Base-by-base conservation (phyloP, 164 flowering plant genomes). In the Dillenia suffruticosa region DNA sequence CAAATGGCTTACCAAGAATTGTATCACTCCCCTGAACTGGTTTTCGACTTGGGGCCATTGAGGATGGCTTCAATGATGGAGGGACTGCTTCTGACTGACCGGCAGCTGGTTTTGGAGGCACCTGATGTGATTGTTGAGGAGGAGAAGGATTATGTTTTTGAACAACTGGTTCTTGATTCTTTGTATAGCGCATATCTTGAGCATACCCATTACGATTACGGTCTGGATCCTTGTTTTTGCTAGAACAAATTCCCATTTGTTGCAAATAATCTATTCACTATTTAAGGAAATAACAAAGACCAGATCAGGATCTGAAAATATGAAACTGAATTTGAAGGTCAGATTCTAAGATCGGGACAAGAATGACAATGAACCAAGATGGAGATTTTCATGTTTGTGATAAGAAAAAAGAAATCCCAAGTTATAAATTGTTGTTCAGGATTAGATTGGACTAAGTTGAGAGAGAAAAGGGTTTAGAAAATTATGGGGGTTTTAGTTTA, bases 1-100 rank as follows among this genome's bases (percentile, higher is more conserved):
- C 89, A 68, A 54, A 84, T 11, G 90, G 84, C 65, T 84, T 90
- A 4, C 96, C 96, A 9, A 92, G 76, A 52, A 92, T 85, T 19
- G 96, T 86, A 57, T 87, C 80, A 0, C 72, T 56, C 48, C 56
- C 65, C n/a, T 17, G 75, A 16, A 62, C 63, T 17, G 71, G 74
- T 19, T 44, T 82, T 4, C 77, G 81, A 49, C 63, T 73, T 14
- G 74, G 67, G 46, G 60, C 14, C 10, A 56, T 8, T n/a, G 68
- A 56, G 5, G 64, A 55, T 1, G 64, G 64, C 15, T 57, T 64
- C 12, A 53, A 13, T n/a, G 69, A 63, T 11, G 61, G 46, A 19
- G 61, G 46, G 7, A 40, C 44, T 24, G 44, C 63, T 4, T 32
- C 40, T 32, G 44, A 62, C 60, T 53, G 57, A 4, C 40, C 40